These are phyloP conservation scores for Ganoderma multipileum DNA, from an alignment of 1,284 basidiomycete genomes.

Conservation along the genomic window DNA sequence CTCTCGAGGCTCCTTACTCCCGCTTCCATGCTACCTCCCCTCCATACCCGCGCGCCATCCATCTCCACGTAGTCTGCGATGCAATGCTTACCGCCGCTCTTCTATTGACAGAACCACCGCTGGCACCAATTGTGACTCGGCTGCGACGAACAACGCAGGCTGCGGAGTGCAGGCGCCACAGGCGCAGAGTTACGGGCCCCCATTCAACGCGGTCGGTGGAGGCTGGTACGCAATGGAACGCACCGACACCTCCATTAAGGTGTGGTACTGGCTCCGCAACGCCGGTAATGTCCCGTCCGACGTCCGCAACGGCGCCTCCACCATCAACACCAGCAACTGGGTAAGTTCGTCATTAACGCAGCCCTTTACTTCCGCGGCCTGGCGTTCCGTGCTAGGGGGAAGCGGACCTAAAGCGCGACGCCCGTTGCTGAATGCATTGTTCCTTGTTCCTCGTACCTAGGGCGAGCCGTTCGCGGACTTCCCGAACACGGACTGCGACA, in stretches of 20 bases:
- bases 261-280: slow-evolving; percentile 66
- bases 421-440: background rate
- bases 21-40: background rate
- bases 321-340: slow-evolving; percentile 49
- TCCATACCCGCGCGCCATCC: background rate
- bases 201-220: slow-evolving; percentile 67
- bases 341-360: slow-evolving; percentile 6
- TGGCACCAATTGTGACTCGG: slow-evolving; percentile 34
- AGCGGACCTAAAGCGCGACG: background rate
- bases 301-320: slow-evolving; percentile 46
- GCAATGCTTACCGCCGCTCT: background rate
- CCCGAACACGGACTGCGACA: slow-evolving; percentile 54
- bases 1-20: background rate
- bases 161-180: slow-evolving; percentile 65
- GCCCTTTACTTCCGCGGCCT: background rate
- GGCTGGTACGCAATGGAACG: slow-evolving; percentile 68
- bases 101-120: slow-evolving; percentile 21
- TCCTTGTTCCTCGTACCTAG: slow-evolving; percentile 36
- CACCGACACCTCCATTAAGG: slow-evolving; percentile 53
- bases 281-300: slow-evolving; percentile 51
- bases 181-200: slow-evolving; percentile 60
- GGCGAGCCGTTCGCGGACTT: slow-evolving; percentile 61
- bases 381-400: too few relatives aligned
- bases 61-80: background rate
- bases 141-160: slow-evolving; percentile 56